These are phyloP conservation scores for Medicago ruthenica DNA, from an alignment of 306 rosid genomes.

Conservation along the genomic window DNA sequence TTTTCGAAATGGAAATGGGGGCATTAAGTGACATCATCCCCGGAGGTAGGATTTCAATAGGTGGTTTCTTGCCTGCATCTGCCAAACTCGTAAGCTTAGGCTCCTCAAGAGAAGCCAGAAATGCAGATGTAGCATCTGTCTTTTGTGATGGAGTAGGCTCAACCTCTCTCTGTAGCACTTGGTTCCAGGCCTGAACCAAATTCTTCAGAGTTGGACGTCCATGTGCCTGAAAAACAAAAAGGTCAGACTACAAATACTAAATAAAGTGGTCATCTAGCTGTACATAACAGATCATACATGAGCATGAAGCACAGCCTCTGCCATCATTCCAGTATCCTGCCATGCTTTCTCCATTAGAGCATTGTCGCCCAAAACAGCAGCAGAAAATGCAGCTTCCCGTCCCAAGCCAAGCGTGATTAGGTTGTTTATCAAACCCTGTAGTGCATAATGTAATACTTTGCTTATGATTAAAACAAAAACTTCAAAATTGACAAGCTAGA, in stretches of 20 bases:
- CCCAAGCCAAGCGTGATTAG: slow-evolving; percentile 86
- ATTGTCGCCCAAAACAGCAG: slow-evolving; percentile 95
- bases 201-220: slow-evolving; percentile 94
- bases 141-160: slow-evolving; percentile 72
- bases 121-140: slow-evolving; percentile 91
- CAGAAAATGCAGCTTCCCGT: slow-evolving; percentile 98
- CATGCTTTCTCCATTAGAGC: slow-evolving; percentile 98
- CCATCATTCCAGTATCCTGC: slow-evolving; percentile 99
- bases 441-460: slow-evolving; percentile 30
- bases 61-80: slow-evolving; percentile 93
- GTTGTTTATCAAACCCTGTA: slow-evolving; percentile 88
- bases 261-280: slow-evolving; percentile 18
- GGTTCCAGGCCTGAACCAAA: slow-evolving; percentile 94
- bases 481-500: neutral
- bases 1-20: slow-evolving; percentile 75
- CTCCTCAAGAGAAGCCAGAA: slow-evolving; percentile 89
- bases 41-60: slow-evolving; percentile 94
- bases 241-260: slow-evolving; percentile 45
- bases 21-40: slow-evolving; percentile 82
- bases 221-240: slow-evolving; percentile 71
- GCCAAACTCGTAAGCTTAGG: slow-evolving; percentile 95
- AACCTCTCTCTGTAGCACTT: slow-evolving; percentile 86
- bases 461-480: slow-evolving; percentile 18
- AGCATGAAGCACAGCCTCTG: slow-evolving; percentile 99
- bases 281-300: slow-evolving; percentile 59